Base-by-base conservation (phyloP, 78 protist genomes). In the Speleostelium caveatum region DNA sequence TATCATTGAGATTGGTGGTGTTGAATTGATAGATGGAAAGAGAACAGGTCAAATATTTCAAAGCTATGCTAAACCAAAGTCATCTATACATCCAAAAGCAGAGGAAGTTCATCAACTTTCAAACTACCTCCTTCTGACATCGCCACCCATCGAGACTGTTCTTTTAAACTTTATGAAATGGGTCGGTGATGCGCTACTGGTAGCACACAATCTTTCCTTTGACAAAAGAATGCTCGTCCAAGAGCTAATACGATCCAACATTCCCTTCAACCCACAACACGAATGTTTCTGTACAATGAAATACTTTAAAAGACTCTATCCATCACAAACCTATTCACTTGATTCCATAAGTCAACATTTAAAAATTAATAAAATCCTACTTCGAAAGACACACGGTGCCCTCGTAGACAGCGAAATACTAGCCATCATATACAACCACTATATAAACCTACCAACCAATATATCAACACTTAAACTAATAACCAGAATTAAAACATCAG, bases 1-100 rank as follows among this genome's bases (percentile, higher is more conserved):
- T 16, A 76, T 90, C 21, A 76, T 90, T 66, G 94, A 90, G 56
- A 69, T 76, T 65, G 94, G 94, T 22, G 94, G 87, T 6, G 78
- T 76, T 1, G 94, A 90, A 41, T 41, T 90, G 17, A 76, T 90
- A 30, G 86, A 90, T 76, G 94, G 94, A n/a, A 51, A 77, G 51
- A 76, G 93, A 17, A 86, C 93, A 10, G 93, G 93, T 41, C 73
- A 56, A 17, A 66, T 73, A 42, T 86, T 86, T 61, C 93, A 86
- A 49, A 86, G 93, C 22, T 86, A 86, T 67, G 85, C 86, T 6
- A 53, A 75, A 56, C 87, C 93, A 2, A 62, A 55, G 49, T 2
- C 39, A 21, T 26, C 4, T 8, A 76, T 90, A 21, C 94, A 90
- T 58, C 94, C 87, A 16, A 72, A 30, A 26, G 80, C 94, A 2